Conservation (phyloP, 106 monocot genomes). For the Posidonia australis region DNA sequence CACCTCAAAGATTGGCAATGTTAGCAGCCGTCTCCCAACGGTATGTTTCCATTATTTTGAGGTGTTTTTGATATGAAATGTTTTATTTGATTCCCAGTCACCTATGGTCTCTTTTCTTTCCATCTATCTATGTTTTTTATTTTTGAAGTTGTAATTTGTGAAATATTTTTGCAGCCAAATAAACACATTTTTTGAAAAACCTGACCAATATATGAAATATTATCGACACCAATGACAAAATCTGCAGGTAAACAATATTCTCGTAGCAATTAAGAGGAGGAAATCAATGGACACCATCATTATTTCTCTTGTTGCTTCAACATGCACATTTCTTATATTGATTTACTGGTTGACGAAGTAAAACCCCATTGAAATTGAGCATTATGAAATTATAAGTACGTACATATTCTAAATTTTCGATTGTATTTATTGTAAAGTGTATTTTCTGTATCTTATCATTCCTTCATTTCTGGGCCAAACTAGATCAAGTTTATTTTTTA, state of each 20-base stretch:
- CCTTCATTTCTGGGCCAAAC: not conserved
- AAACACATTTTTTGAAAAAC: too few species aligned
- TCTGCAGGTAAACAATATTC: slow-evolving; percentile 76
- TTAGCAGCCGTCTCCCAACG: slow-evolving; percentile 79
- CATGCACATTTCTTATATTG: slow-evolving; percentile 82
- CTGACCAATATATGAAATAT: not conserved
- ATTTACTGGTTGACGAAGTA: slow-evolving; percentile 90
- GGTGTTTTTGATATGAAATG: not conserved
- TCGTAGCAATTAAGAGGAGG: slow-evolving; percentile 64
- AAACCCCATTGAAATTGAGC: not conserved
- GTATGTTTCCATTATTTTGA: slow-evolving; percentile 24
- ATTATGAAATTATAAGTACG: not conserved
- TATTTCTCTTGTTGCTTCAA: slow-evolving; percentile 80
- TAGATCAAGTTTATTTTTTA: too few species aligned
- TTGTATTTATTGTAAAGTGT: not conserved
- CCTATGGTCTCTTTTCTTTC: too few species aligned
- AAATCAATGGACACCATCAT: slow-evolving; percentile 96
- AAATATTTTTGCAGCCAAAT: too few species aligned
- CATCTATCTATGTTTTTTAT: not conserved
- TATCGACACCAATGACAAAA: not conserved
- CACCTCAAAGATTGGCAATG: slow-evolving; percentile 65
- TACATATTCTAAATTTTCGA: slow-evolving; percentile 2
- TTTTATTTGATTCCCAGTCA: not conserved
- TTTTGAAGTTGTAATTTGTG: too few species aligned
- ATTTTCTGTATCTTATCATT: not conserved